These are phyloP conservation scores for Erodium texanum DNA, from an alignment of 441 rosid genomes.

Conservation along the genomic window DNA sequence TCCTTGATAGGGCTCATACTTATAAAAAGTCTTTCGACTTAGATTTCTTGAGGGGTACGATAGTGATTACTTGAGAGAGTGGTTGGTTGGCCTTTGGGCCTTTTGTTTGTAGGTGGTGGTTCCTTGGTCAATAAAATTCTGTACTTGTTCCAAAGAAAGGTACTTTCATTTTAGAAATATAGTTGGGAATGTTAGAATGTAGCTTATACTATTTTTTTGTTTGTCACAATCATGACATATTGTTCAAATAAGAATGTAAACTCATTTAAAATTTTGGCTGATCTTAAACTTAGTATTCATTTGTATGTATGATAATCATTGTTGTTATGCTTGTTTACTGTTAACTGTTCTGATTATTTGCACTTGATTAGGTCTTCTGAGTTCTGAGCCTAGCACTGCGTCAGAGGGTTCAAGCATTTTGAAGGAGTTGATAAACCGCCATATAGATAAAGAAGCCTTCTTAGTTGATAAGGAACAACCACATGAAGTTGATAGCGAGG, in stretches of 20 bases:
- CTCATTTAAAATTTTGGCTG: background rate
- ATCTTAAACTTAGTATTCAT: background rate
- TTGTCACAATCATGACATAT: too few species aligned
- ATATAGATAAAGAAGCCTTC: constrained; percentile 31
- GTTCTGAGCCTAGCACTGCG: constrained; percentile 40
- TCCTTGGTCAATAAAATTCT: too few species aligned
- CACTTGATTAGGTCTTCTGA: constrained; percentile 52
- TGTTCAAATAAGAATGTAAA: background rate
- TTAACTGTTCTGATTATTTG: constrained; percentile 21
- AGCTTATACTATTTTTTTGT: background rate
- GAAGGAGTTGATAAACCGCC: constrained; percentile 49
- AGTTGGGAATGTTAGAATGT: background rate
- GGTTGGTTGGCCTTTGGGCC: too few species aligned
- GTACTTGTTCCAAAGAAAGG: too few species aligned
- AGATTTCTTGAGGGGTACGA: too few species aligned
- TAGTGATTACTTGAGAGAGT: too few species aligned
- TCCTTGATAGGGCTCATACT: too few species aligned
- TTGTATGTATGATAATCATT: background rate
- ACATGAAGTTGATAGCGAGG: constrained; percentile 28
- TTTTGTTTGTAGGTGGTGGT: too few species aligned
- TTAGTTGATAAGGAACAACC: constrained; percentile 23
- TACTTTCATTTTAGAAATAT: background rate
- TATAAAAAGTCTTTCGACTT: too few species aligned
- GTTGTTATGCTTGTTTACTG: background rate
- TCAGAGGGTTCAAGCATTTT: constrained; percentile 46